Base-by-base conservation (phyloP, 2,329 filamentous ascomycete genomes). In the Metarhizium anisopliae region DNA sequence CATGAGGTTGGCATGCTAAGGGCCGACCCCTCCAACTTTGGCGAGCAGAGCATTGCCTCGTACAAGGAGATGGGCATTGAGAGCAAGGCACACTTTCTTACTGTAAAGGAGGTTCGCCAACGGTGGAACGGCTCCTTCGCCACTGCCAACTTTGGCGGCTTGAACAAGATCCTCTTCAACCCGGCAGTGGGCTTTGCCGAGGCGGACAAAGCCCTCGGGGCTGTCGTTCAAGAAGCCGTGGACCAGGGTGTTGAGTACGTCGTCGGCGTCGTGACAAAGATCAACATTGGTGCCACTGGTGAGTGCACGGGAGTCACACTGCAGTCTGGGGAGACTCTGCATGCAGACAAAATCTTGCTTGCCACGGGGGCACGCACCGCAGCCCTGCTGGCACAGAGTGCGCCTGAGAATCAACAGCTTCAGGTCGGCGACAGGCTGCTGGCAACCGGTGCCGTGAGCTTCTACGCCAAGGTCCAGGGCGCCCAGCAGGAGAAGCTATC, bases 151-250 rank as follows among this genome's bases (percentile, higher is more conserved):
- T 83, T 83, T 63, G 74, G 72, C 6, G 79, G 73, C 7, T 74
- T 82, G 50, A 78, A 79, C 58, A 76, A 77, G 59, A 73, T 84
- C 18, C 72, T 82, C 25, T 74, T 79, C 60, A 85, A 84, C 69
- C 78, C 77, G 58, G 77, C 74, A 36, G 82, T 80, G 65, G 82
- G 82, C 2, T 84, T 80, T 74, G 81, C 76, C 18, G 77, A 80
- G 52, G 82, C 82, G 13, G 80, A 80, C 55, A 78, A 82, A 65
- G 75, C 78, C 42, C 67, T 85, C 51, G 69, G 72, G 52, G 79
- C 78, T 13, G 76, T 84, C 14, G 80, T 80, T 6, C 75, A 77
- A 56, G 72, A 72, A 52, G 76, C 74, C 29, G 62, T 83, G 8
- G 73, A 77, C 53, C 66, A 77, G 36, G 82, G 82, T 6, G 81